phyloP scores from a whole-genome alignment of 192 early-diverging fungal species.

The Coemansia sp. region DNA sequence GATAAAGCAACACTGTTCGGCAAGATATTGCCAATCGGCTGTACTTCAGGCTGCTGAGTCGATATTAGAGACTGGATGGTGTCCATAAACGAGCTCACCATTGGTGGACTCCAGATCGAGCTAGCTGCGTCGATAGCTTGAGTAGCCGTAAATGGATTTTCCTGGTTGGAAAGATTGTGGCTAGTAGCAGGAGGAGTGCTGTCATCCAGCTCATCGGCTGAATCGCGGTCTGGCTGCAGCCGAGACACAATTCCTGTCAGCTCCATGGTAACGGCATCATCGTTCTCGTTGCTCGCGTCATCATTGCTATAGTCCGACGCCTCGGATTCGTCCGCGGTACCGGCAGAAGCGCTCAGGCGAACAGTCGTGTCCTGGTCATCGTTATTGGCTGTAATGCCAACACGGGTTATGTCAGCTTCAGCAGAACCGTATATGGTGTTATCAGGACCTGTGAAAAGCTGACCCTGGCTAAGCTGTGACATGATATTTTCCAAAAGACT shows the following conservation, averaged over 20 bases:
- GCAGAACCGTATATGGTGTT: conserved; percentile 3
- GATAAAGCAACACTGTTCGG: background rate
- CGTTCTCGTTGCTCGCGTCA: conserved; percentile 13
- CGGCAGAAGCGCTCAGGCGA: background rate
- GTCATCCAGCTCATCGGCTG: background rate
- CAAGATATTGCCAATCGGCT: background rate
- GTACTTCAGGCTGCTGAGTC: background rate
- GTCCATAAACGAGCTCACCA: conserved; percentile 8
- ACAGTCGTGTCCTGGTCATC: conserved; percentile 19
- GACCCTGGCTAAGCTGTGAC: conserved; percentile 29
- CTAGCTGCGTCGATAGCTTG: background rate
- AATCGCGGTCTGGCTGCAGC: background rate
- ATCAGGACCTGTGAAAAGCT: conserved; percentile 8
- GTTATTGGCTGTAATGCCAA: conserved; percentile 11
- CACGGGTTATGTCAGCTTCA: conserved; percentile 35
- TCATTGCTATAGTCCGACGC: background rate
- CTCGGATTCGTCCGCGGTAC: background rate
- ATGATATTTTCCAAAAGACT: conserved; percentile 51
- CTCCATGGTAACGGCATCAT: conserved; percentile 45
- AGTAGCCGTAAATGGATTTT: background rate
- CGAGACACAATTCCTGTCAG: conserved; percentile 41
- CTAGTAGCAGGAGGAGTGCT: background rate
- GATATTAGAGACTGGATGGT: conserved; percentile 10
- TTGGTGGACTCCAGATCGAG: background rate
- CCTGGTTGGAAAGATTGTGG: background rate